Conservation (phyloP, 1,284 basidiomycete species). For the Austroboletus olivaceoglutinosus region DNA sequence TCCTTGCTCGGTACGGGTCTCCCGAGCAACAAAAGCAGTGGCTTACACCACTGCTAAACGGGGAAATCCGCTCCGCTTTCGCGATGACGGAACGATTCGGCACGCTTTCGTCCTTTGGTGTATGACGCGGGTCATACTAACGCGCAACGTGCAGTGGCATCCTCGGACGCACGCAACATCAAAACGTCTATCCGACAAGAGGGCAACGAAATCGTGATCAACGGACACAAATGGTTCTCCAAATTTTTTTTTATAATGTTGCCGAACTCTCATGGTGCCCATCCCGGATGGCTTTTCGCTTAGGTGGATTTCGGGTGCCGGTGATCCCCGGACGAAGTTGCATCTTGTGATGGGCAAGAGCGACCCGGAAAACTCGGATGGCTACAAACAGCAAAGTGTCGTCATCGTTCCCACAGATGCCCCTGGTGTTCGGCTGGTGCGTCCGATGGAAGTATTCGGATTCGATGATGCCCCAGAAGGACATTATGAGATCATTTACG, state of each 20-base stretch:
- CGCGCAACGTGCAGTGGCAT: slow-evolving; percentile 62
- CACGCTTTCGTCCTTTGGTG: slow-evolving; percentile 37
- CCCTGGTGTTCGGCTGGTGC: slow-evolving; percentile 85
- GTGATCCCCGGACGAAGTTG: slow-evolving; percentile 85
- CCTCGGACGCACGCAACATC: slow-evolving; percentile 96
- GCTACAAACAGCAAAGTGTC: slow-evolving; percentile 87
- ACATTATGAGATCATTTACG: slow-evolving; percentile 93
- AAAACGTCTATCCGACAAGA: slow-evolving; percentile 84
- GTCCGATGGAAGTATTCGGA: slow-evolving; percentile 91
- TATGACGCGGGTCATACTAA: slow-evolving; percentile 2
- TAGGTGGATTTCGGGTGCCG: slow-evolving; percentile 97
- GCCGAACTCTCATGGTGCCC: slow-evolving; percentile 10
- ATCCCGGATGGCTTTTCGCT: slow-evolving; percentile 1
- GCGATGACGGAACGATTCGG: slow-evolving; percentile 93
- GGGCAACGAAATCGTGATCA: slow-evolving; percentile 89
- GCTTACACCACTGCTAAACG: slow-evolving; percentile 85
- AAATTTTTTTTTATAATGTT: background rate
- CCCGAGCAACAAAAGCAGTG: slow-evolving; percentile 89
- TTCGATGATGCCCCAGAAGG: slow-evolving; percentile 96
- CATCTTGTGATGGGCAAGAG: slow-evolving; percentile 96
- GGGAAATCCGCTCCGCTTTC: slow-evolving; percentile 92
- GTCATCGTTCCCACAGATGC: slow-evolving; percentile 89
- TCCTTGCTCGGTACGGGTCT: slow-evolving; percentile 90
- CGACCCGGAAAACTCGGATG: slow-evolving; percentile 69
- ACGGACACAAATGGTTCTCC: slow-evolving; percentile 91